Percentiles rank a stretch among this genome's conserved stretches.
phyloP scores from a whole-genome alignment of 257 asterid species.

The Pogostemon cablin region DNA sequence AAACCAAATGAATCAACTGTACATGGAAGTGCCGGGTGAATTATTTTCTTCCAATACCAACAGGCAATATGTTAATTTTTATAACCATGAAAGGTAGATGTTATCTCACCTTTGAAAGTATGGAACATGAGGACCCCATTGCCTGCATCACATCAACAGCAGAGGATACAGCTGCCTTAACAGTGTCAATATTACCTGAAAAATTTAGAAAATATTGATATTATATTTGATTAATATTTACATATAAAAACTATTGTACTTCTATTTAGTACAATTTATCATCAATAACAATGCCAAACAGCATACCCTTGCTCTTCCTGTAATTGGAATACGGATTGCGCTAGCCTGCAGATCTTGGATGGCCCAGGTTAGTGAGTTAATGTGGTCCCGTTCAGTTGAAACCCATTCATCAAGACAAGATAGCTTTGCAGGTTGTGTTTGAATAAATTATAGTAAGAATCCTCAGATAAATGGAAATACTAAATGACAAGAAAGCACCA shows the following conservation, averaged over 20 bases:
- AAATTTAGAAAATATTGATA: conserved; percentile 27
- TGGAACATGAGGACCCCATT: conserved; percentile 71
- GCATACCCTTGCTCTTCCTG: conserved; percentile 80
- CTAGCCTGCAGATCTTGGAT: conserved; percentile 81
- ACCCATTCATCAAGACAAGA: conserved; percentile 78
- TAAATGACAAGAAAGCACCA: conserved; percentile 16
- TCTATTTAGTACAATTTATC: conserved; percentile 3
- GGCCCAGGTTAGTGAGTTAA: conserved; percentile 59
- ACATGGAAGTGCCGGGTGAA: neutral
- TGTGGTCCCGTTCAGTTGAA: conserved; percentile 67
- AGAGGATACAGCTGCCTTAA: conserved; percentile 78
- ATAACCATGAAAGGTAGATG: conserved; percentile 20
- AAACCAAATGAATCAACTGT: neutral
- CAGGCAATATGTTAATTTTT: neutral
- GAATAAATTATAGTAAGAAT: conserved; percentile 27
- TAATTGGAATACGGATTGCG: conserved; percentile 77
- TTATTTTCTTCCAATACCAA: neutral
- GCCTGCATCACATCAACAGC: conserved; percentile 84
- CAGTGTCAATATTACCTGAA: conserved; percentile 71
- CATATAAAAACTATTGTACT: conserved; percentile 13
- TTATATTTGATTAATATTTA: conserved; percentile 19
- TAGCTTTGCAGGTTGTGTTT: conserved; percentile 55
- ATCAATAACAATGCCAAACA: neutral
- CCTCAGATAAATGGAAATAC: conserved; percentile 19
- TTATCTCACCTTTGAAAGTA: conserved; percentile 61